Evolutionary conservation across 352 stramenopile genomes (phyloP).

Genomic region (Phytophthora cactorum): DNA sequence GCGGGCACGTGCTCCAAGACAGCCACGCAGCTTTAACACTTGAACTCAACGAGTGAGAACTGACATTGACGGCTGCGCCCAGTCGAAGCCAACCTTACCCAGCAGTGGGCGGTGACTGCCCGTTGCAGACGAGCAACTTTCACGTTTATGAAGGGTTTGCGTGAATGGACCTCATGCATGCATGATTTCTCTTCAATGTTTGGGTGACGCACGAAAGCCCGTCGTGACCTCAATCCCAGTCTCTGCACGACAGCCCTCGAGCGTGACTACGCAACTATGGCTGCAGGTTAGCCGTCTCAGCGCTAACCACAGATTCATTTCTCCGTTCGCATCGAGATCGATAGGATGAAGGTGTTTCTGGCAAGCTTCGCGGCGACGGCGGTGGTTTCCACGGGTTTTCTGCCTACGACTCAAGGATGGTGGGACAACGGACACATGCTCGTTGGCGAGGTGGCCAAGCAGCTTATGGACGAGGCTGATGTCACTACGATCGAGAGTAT

Average conservation of each 20-base stretch:
- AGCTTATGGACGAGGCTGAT: conserved; percentile 54
- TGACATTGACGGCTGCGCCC: conserved; percentile 13
- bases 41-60: conserved; percentile 3
- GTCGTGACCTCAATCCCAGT: conserved; percentile 7
- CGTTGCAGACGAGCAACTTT: conserved; percentile 29
- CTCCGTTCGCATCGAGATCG: conserved; percentile 7
- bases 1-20: too few species aligned
- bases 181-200: conserved; percentile 5
- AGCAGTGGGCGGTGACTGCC: conserved; percentile 23
- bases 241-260: conserved; percentile 15
- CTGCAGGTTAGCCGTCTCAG: neutral
- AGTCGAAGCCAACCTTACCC: conserved; percentile 12
- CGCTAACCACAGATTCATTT: conserved; percentile 15
- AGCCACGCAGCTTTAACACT: too few species aligned
- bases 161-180: conserved; percentile 29
- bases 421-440: conserved; percentile 80
- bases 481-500: conserved; percentile 57
- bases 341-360: conserved; percentile 47
- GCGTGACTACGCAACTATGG: conserved; percentile 17
- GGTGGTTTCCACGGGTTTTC: conserved; percentile 14
- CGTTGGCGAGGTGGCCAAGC: conserved; percentile 54
- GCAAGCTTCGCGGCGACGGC: conserved; percentile 13
- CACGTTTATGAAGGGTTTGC: conserved; percentile 23
- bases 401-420: conserved; percentile 43
- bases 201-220: neutral